Evolutionary conservation across 768 basidiomycete species (phyloP).

Genomic region (Lactifluus echinatus): DNA sequence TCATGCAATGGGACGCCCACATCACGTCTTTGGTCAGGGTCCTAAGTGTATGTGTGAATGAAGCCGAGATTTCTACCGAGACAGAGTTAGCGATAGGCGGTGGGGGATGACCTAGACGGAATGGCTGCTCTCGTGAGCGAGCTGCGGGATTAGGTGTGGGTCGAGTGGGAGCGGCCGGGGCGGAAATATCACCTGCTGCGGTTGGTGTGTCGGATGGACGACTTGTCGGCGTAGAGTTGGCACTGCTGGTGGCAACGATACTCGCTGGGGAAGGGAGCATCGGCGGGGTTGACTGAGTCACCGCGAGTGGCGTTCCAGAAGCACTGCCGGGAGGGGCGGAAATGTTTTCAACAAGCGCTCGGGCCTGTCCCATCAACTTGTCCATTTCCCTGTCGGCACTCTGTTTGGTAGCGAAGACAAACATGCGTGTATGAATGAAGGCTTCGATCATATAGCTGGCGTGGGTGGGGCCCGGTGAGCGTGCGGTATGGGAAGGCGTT

Average conservation of each 20-base stretch:
- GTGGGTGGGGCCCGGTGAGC: constrained; percentile 25
- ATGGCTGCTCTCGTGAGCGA: constrained; percentile 21
- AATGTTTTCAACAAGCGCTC: constrained; percentile 21
- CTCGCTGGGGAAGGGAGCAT: constrained; percentile 78
- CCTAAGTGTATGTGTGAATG: constrained; percentile 26
- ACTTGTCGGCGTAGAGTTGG: constrained; percentile 68
- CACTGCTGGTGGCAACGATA: constrained; percentile 56
- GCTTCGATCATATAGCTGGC: constrained; percentile 71
- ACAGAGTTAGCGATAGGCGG: constrained; percentile 21
- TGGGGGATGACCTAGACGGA: constrained; percentile 21
- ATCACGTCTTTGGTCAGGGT: constrained; percentile 35
- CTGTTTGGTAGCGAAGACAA: constrained; percentile 33
- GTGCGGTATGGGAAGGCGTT: constrained; percentile 24
- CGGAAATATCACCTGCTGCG: constrained; percentile 23
- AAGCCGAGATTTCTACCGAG: constrained; percentile 19
- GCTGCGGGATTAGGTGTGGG: constrained; percentile 24
- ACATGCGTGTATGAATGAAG: constrained; percentile 53
- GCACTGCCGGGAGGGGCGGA: constrained; percentile 14
- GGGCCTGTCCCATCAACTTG: constrained; percentile 19
- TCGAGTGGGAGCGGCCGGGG: constrained; percentile 20
- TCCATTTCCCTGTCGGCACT: constrained; percentile 18
- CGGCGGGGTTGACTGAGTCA: constrained; percentile 39
- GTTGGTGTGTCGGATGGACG: constrained; percentile 50
- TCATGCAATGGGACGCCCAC: constrained; percentile 25
- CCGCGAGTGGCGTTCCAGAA: constrained; percentile 17